Conservation (phyloP, 2,329 filamentous ascomycete species). For the Ophioceras dolichostomum region DNA sequence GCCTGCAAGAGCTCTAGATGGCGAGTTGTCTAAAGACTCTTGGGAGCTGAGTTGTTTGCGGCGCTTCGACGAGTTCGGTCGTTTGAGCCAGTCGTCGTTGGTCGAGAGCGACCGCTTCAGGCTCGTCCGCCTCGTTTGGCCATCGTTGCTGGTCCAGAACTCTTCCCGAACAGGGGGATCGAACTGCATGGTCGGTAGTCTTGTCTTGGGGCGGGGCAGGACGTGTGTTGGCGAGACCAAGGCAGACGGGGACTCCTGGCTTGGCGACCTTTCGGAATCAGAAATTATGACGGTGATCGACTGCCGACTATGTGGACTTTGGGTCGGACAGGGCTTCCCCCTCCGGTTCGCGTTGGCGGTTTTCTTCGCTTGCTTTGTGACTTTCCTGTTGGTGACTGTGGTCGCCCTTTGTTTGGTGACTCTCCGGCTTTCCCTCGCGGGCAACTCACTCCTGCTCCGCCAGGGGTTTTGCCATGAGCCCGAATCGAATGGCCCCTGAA, state of each 20-base stretch:
- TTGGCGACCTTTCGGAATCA: neutral
- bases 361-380: neutral
- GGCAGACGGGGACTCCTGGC: neutral
- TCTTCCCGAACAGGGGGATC: neutral
- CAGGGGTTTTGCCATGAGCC: conserved; percentile 40
- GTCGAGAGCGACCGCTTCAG: neutral
- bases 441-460: conserved; percentile 10
- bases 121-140: neutral
- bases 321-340: no score
- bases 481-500: conserved; percentile 49
- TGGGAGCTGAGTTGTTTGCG: neutral
- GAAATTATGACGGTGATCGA: no score
- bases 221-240: neutral
- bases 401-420: neutral
- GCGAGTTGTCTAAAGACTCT: neutral
- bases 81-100: conserved; percentile 1
- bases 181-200: neutral
- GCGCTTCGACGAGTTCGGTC: neutral
- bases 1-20: no score
- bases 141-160: neutral
- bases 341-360: neutral
- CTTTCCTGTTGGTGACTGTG: neutral
- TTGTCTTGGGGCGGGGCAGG: neutral
- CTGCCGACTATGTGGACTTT: no score
- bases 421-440: neutral